phyloP scores from a whole-genome alignment of 257 asterid genomes.

The Plantago elongata region DNA sequence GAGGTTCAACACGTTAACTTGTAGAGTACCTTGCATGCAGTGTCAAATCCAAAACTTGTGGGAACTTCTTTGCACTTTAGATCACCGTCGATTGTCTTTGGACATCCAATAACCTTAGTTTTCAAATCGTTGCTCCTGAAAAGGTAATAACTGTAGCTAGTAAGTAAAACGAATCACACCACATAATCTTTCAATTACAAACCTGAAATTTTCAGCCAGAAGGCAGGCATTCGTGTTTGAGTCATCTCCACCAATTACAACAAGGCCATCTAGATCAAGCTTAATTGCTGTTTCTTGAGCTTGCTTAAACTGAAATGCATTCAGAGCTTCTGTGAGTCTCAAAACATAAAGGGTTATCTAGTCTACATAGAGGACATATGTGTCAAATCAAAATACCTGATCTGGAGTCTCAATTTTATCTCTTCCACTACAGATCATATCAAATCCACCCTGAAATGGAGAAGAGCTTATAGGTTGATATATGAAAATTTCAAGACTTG shows the following conservation, averaged over 20 bases:
- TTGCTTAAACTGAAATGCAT: slow-evolving; percentile 56
- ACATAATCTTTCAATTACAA: slow-evolving; percentile 2
- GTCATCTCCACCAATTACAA: slow-evolving; percentile 82
- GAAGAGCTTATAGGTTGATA: not conserved
- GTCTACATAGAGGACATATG: not conserved
- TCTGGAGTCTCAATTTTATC: slow-evolving; percentile 89
- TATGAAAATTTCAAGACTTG: not conserved
- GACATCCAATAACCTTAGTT: slow-evolving; percentile 71
- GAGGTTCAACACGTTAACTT: not conserved
- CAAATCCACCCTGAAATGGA: slow-evolving; percentile 64
- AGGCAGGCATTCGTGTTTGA: slow-evolving; percentile 84
- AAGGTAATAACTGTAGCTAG: slow-evolving; percentile 1
- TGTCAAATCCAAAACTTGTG: slow-evolving; percentile 71
- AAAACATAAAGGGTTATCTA: not conserved
- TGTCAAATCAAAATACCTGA: slow-evolving; percentile 38
- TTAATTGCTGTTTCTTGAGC: slow-evolving; percentile 66
- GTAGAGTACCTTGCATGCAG: slow-evolving; percentile 73
- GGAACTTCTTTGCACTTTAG: slow-evolving; percentile 76
- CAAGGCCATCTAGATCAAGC: slow-evolving; percentile 75
- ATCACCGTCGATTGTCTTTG: slow-evolving; percentile 81
- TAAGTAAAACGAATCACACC: not conserved
- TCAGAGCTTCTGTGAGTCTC: slow-evolving; percentile 19
- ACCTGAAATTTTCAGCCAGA: slow-evolving; percentile 72
- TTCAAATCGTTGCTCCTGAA: slow-evolving; percentile 61
- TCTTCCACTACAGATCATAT: slow-evolving; percentile 74